These are phyloP conservation scores for Zygoascus bituminiphila DNA, from an alignment of 805 yeast genomes.

Conservation along the genomic window DNA sequence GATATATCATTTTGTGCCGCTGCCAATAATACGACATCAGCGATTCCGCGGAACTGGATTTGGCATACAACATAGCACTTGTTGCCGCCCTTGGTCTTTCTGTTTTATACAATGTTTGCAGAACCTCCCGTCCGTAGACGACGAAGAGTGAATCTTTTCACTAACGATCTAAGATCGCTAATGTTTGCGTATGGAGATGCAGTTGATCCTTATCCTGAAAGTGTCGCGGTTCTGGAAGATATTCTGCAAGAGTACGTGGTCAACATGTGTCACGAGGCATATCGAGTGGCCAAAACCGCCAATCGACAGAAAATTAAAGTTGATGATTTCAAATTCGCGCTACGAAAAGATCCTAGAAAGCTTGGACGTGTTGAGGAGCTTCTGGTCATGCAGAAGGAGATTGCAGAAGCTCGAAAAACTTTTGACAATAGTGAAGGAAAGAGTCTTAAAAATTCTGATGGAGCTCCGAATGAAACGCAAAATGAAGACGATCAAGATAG, in stretches of 20 bases:
- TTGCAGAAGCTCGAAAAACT: slow-evolving; percentile 57
- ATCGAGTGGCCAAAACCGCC: slow-evolving; percentile 42
- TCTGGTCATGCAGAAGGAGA: slow-evolving; percentile 49
- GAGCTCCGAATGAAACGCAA: slow-evolving; percentile 8
- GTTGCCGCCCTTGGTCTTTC: too few relatives aligned
- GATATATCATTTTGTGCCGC: too few relatives aligned
- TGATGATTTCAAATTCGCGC: slow-evolving; percentile 64
- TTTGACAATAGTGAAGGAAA: slow-evolving; percentile 56
- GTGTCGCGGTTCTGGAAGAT: slow-evolving; percentile 60
- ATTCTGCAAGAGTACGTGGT: slow-evolving; percentile 54
- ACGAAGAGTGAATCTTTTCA: slow-evolving; percentile 37
- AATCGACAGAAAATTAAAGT: slow-evolving; percentile 55
- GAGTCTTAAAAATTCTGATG: slow-evolving; percentile 21
- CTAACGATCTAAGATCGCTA: slow-evolving; percentile 45
- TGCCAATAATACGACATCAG: too few relatives aligned
- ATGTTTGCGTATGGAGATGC: slow-evolving; percentile 70
- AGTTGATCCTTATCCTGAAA: slow-evolving; percentile 55
- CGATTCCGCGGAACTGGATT: too few relatives aligned
- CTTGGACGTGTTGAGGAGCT: slow-evolving; percentile 64
- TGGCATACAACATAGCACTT: too few relatives aligned
- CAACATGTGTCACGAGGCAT: slow-evolving; percentile 52
- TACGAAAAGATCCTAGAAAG: slow-evolving; percentile 57
- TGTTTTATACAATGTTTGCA: not conserved
- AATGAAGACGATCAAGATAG: slow-evolving; percentile 20
- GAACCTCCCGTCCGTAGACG: slow-evolving; percentile 16